Conservation (phyloP, 371 early-diverging fungal genomes). For the Umbelopsis sp. region DNA sequence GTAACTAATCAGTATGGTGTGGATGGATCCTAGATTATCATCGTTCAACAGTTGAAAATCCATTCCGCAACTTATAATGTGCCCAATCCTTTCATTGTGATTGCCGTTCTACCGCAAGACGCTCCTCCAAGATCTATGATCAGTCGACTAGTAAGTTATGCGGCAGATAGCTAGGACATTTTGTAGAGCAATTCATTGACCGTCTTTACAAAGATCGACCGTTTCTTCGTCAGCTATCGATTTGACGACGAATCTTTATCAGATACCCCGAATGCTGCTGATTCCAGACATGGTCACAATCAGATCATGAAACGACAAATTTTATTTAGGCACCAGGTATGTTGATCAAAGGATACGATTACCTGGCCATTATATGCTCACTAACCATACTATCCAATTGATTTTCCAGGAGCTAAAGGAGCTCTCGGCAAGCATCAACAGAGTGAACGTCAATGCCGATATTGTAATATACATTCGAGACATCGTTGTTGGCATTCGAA, state of each 20-base stretch:
- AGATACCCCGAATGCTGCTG: constrained; percentile 12
- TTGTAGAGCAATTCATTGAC: background rate
- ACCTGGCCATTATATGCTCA: background rate
- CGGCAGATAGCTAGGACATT: background rate
- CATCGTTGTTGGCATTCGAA: constrained; percentile 64
- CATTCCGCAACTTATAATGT: constrained; percentile 51
- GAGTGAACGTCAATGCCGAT: constrained; percentile 61
- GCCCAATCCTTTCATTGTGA: constrained; percentile 52
- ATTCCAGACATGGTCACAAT: constrained; percentile 12
- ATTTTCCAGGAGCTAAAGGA: constrained; percentile 53
- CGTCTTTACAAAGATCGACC: constrained; percentile 47
- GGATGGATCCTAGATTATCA: constrained; percentile 33
- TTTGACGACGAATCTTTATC: constrained; percentile 46
- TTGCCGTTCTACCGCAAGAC: constrained; percentile 38
- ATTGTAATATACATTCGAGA: constrained; percentile 64
- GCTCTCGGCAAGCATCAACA: constrained; percentile 46
- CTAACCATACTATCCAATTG: too few species aligned
- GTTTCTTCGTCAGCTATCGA: constrained; percentile 56
- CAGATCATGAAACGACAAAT: constrained; percentile 26
- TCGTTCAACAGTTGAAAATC: constrained; percentile 54
- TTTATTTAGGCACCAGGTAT: constrained; percentile 36
- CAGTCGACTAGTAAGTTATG: constrained; percentile 35
- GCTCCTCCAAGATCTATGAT: constrained; percentile 30
- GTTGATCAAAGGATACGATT: background rate
- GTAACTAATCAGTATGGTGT: background rate